Percentiles rank a stretch among this genome's conserved stretches.
phyloP scores from a whole-genome alignment of 2,329 filamentous ascomycete species.

The Aspergillus pseudoterreus region DNA sequence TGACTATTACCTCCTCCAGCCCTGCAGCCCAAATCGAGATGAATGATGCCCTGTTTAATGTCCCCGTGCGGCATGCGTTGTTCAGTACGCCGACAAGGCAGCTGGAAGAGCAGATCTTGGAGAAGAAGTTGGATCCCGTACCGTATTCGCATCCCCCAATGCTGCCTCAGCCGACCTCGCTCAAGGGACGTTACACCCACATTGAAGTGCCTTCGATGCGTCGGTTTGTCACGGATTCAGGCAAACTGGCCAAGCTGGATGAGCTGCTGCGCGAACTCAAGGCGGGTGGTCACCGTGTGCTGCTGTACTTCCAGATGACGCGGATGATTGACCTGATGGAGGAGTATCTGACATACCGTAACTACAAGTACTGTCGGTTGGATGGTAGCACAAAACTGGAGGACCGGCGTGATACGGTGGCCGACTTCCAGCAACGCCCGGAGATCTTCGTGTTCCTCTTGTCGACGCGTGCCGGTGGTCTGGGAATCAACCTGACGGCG shows the following conservation, averaged over 20 bases:
- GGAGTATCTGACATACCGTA: constrained; percentile 96
- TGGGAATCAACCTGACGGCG: constrained; percentile 94
- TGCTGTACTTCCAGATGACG: constrained; percentile 99
- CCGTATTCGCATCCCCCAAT: constrained; percentile 61
- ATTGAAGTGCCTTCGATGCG: constrained; percentile 95
- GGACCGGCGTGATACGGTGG: constrained; percentile 91
- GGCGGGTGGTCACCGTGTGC: constrained; percentile 84
- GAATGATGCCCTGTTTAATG: constrained; percentile 74
- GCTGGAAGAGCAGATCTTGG: constrained; percentile 71
- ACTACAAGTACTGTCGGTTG: constrained; percentile 96
- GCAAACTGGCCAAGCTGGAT: constrained; percentile 90
- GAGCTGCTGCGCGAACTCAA: constrained; percentile 84
- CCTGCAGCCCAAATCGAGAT: constrained; percentile 60
- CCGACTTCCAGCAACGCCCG: constrained; percentile 90
- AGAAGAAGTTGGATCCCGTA: constrained; percentile 62
- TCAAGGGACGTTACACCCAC: constrained; percentile 81
- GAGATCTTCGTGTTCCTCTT: constrained; percentile 97
- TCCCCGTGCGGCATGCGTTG: constrained; percentile 67
- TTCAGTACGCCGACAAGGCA: constrained; percentile 59
- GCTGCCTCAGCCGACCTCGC: constrained; percentile 73
- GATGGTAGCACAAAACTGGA: constrained; percentile 97
- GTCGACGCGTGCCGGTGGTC: constrained; percentile 91
- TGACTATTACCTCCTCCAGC: constrained; percentile 73
- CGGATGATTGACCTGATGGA: constrained; percentile 99
- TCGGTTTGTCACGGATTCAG: constrained; percentile 94